phyloP scores from a whole-genome alignment of 441 rosid species.

The Jatropha multifida region DNA sequence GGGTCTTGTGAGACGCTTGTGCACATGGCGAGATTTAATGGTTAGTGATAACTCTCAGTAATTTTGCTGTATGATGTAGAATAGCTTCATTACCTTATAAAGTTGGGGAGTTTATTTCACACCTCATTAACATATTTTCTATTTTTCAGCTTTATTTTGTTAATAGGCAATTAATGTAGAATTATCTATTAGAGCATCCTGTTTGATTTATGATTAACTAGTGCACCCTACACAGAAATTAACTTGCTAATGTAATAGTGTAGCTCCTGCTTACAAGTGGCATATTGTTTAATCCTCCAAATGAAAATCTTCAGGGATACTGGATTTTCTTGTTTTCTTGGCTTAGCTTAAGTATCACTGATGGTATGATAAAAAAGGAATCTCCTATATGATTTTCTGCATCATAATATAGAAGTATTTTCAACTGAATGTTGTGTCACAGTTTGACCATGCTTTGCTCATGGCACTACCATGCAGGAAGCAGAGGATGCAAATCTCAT shows the following conservation, averaged over 20 bases:
- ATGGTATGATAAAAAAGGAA: background rate
- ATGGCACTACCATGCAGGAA: conserved; percentile 24
- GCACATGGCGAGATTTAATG: conserved; percentile 96
- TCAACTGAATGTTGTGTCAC: conserved; percentile 7
- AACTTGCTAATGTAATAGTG: background rate
- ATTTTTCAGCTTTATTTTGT: background rate
- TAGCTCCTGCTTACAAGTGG: background rate
- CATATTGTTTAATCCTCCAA: background rate
- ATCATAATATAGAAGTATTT: background rate
- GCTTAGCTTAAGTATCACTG: conserved; percentile 3
- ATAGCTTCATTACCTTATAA: conserved; percentile 9
- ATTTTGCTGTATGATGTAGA: conserved; percentile 12
- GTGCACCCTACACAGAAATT: background rate
- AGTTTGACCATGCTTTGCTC: conserved; percentile 25
- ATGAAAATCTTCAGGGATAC: background rate
- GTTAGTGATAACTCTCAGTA: conserved; percentile 40
- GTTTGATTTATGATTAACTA: conserved; percentile 6
- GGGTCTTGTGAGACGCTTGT: conserved; percentile 73
- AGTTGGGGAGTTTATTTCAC: background rate
- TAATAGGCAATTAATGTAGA: background rate
- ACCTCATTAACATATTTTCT: background rate
- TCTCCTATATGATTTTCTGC: background rate
- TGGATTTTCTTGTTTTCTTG: background rate
- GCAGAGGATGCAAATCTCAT: conserved; percentile 27
- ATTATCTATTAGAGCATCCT: background rate